Percentiles rank a stretch among this genome's conserved stretches.
Evolutionary conservation across 2,329 filamentous ascomycete species (phyloP).

Genomic region (Colletotrichum costaricense): DNA sequence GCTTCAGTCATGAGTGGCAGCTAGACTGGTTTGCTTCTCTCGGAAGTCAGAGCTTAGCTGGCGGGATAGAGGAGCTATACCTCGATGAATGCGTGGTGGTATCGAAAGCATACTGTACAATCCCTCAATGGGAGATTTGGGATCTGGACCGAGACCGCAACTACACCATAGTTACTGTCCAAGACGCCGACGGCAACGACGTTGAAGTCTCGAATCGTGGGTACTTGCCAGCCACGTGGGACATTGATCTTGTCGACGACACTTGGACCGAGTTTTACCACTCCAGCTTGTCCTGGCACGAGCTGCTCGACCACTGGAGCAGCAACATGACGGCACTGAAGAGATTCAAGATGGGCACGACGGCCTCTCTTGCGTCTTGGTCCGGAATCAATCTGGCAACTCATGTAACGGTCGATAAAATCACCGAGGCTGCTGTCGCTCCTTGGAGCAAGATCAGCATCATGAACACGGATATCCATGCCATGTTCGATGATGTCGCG

Average conservation of each 20-base stretch:
- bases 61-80: conserved; percentile 52
- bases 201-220: not conserved
- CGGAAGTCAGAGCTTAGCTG: conserved; percentile 29
- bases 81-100: conserved; percentile 51
- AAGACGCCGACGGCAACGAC: not conserved
- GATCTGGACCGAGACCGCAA: not conserved
- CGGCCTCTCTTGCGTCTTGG: not conserved
- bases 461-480: not conserved
- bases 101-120: not conserved
- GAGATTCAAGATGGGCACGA: not conserved
- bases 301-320: not conserved
- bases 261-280: not conserved
- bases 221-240: not conserved
- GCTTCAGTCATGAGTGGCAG: not conserved
- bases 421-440: not conserved
- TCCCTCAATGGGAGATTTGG: not conserved
- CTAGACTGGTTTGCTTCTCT: not conserved
- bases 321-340: not conserved
- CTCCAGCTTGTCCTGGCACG: not conserved
- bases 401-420: not conserved
- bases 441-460: not conserved
- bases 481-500: not conserved
- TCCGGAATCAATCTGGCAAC: not conserved
- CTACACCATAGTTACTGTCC: not conserved
- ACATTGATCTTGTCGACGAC: not conserved